Percentiles rank a stretch among this genome's conserved stretches.
Conservation (phyloP, 306 rosid species). For the Senna tora region DNA sequence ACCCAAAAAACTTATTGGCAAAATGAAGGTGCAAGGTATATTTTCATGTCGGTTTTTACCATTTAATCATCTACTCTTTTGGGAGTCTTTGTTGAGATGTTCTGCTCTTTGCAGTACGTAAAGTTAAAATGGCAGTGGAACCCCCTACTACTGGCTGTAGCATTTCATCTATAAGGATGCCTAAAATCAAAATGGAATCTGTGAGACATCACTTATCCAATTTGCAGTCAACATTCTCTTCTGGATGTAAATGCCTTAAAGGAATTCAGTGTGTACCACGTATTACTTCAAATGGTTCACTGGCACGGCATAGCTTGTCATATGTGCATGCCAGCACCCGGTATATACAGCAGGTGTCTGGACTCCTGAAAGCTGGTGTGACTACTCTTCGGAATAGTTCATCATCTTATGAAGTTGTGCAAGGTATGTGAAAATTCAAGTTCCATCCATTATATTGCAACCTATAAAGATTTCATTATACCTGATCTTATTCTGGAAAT, state of each 20-base stretch:
- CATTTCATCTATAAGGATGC: constrained; percentile 59
- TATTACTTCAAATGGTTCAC: constrained; percentile 70
- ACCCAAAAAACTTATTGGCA: constrained; percentile 86
- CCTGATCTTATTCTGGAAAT: too few relatives aligned
- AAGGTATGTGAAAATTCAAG: constrained; percentile 61
- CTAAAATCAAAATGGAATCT: constrained; percentile 58
- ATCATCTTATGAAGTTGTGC: constrained; percentile 85
- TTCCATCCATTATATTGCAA: background rate
- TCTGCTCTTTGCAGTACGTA: constrained; percentile 69
- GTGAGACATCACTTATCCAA: constrained; percentile 57
- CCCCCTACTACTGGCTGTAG: constrained; percentile 86
- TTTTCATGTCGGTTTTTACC: constrained; percentile 33
- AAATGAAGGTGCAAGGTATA: constrained; percentile 98
- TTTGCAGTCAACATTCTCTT: constrained; percentile 65
- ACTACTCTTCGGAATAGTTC: constrained; percentile 86
- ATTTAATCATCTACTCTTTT: constrained; percentile 19
- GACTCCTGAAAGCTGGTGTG: constrained; percentile 85
- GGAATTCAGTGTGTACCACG: constrained; percentile 60
- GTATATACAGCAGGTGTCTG: constrained; percentile 89
- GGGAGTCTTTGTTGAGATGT: constrained; percentile 27
- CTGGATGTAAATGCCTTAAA: constrained; percentile 81
- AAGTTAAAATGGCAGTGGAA: constrained; percentile 76
- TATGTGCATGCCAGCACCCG: constrained; percentile 92
- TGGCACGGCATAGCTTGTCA: constrained; percentile 86
- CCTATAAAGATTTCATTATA: too few relatives aligned